Evolutionary conservation across 176 grass and related monocot genomes (phyloP).

Genomic region (Aegilops speltoides): DNA sequence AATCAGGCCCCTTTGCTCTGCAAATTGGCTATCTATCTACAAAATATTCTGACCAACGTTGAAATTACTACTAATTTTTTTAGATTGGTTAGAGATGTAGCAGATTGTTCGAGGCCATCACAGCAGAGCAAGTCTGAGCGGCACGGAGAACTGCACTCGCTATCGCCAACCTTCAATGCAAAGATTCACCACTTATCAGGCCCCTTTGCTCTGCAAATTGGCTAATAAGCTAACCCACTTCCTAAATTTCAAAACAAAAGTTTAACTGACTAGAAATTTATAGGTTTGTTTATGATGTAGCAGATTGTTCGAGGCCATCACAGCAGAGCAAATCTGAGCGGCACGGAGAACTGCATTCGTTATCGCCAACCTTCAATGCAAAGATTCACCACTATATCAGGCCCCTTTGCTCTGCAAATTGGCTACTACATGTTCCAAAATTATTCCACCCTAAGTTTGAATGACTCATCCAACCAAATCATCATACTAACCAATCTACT

Average conservation of each 20-base stretch:
- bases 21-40: background rate
- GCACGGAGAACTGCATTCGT: background rate
- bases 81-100: background rate
- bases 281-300: background rate
- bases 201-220: slow-evolving; percentile 23
- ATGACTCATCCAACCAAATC: slow-evolving; percentile 53
- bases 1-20: slow-evolving; percentile 6
- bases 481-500: slow-evolving; percentile 14
- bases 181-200: background rate
- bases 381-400: slow-evolving; percentile 7
- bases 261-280: too few relatives aligned
- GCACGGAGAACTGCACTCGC: background rate
- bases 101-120: background rate
- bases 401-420: slow-evolving; percentile 19
- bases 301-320: slow-evolving; percentile 8
- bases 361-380: slow-evolving; percentile 14
- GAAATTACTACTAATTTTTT: too few relatives aligned
- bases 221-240: background rate
- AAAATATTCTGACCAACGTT: too few relatives aligned
- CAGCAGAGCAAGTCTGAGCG: background rate
- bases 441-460: too few relatives aligned
- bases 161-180: slow-evolving; percentile 16
- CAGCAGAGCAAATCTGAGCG: background rate
- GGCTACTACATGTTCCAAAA: background rate
- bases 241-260: background rate